These are phyloP conservation scores for Monilinia polystroma DNA, from an alignment of 2,329 filamentous ascomycete species.

Conservation along the genomic window DNA sequence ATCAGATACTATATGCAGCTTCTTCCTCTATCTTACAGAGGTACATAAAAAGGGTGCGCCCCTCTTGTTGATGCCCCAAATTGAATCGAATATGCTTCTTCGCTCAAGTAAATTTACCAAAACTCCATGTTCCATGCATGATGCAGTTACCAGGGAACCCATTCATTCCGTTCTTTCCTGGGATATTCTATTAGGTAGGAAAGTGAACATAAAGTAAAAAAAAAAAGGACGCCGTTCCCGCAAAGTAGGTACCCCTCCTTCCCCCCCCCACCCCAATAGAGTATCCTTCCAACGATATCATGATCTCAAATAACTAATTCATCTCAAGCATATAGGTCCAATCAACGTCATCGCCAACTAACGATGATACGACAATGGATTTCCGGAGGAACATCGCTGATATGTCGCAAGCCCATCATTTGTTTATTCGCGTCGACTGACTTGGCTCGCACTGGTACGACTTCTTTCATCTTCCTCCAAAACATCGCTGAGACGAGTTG, in stretches of 20 bases:
- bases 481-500: conserved; percentile 84
- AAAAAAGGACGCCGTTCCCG: conserved; percentile 16
- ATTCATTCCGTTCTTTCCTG: conserved; percentile 13
- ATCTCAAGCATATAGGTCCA: background rate
- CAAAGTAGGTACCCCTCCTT: background rate
- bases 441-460: conserved; percentile 58
- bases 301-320: background rate
- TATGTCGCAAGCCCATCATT: conserved; percentile 18
- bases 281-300: conserved; percentile 10
- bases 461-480: conserved; percentile 81
- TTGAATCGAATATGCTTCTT: conserved; percentile 18
- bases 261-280: no score
- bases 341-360: background rate
- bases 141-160: conserved; percentile 6
- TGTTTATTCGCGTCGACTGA: conserved; percentile 32
- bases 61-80: conserved; percentile 8
- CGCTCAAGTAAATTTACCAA: conserved; percentile 12
- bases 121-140: conserved; percentile 19
- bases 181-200: conserved; percentile 21
- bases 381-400: background rate
- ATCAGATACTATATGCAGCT: conserved; percentile 14
- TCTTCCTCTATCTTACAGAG: conserved; percentile 20
- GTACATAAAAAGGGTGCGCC: conserved; percentile 11
- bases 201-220: conserved; percentile 2
- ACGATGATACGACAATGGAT: conserved; percentile 1